Evolutionary conservation across 306 rosid genomes (phyloP), one percentile per base, ranked within the genome.

Genomic region (Cyamopsis tetragonoloba): DNA sequence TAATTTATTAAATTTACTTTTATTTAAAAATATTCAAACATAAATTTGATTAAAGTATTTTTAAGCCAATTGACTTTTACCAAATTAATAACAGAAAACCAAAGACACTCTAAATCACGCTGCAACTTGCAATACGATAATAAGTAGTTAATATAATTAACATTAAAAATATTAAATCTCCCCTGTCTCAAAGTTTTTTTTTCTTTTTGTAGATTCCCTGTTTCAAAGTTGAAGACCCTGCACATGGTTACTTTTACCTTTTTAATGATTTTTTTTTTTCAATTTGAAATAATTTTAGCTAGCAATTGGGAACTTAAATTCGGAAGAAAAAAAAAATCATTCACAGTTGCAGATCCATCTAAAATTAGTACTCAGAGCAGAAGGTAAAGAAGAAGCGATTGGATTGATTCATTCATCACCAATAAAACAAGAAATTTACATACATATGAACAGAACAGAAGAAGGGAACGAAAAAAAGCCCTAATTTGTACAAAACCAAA

Each of bases 351-450:
- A 60, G 24, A 61, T 28, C 2, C n/a, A 39, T 50, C 32, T 14
- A 14, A 48, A 44, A 38, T 10, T 10, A 2, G 48, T 2, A 34
- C 47, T 28, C n/a, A n/a, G 4, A 43, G 7, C 0, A 55, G 14
- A 41, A 43, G 22, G 24, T 42, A 50, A 67, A 27, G 1, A 37
- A 4, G 24, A 55, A 32, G 0, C 11, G 44, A 38, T 69, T n/a
- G 12, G 77, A 63, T 74, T 65, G 48, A 79, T 70, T 49, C 18
- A 1, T 1, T n/a, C n/a, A n/a, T n/a, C n/a, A n/a, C n/a, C n/a
- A 46, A 30, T 23, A 57, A 32, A 23, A 35, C 18, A 42, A 51
- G 60, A 49, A 30, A 53, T 66, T 47, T 66, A 55, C 76, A 70
- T 39, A n/a, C n/a, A 62, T 41, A 49, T 53, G 62, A 37, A 62